Base-by-base conservation (phyloP, 1,139 yeast genomes). In the Dujonia santamariae region DNA sequence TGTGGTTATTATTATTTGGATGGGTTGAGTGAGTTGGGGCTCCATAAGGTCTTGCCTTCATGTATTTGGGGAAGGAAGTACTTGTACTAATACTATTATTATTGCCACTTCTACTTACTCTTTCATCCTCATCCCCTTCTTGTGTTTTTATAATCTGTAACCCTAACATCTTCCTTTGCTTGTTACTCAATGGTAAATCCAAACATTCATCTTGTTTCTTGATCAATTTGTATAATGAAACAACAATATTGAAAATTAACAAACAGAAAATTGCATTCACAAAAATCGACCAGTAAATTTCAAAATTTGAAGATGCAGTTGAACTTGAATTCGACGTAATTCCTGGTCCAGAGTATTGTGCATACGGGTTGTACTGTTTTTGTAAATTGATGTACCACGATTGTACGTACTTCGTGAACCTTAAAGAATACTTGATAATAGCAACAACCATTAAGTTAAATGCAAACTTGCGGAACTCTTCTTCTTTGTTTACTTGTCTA, bases 181-280 rank as follows among this genome's bases (percentile, higher is more conserved):
- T 52, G 34, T 55, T 54, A 26, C 54, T 63, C 38, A 69, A 54
- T 2, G 74, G 72, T 34, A 69, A 54, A 43, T 68, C 74, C 28
- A 46, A 42, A 38, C 75, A 68, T 44, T 67, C 70, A 41, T 68
- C 74, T 32, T 55, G 62, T 2, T 62, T 58, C 38, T 51, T 51
- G 14, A 54, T 23, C 12, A 65, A 42, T 20, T 44, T 50, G 28
- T 48, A 37, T 18, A 43, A 28, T 4, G 61, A 46, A 6, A 50
- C 8, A 9, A 51, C 28, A 4, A 54, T 44, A 27, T 51, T 46
- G 13, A 44, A 31, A 4, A 43, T 35, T 17, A 53, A 42, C 4
- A 46, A 12, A 31, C 40, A 39, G 31, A 44, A 44, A 7, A 49
- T 21, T 2, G 30, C 11, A 14, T 35, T 40, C 17, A 19, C 24